Evolutionary conservation across 129 eudicot genomes (phyloP).

Genomic region (Tagetes erecta): DNA sequence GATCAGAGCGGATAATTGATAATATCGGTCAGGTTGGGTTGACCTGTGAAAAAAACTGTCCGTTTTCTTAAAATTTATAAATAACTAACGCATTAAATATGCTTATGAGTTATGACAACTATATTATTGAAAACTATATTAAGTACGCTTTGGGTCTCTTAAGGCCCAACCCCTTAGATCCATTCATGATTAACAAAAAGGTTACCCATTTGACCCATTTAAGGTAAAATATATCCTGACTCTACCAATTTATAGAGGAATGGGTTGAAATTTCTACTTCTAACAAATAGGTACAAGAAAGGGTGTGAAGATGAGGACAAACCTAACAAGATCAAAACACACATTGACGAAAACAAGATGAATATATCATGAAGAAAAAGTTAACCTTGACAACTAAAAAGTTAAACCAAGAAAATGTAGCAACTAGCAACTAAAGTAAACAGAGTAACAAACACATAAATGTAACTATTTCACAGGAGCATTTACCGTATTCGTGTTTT

Average conservation of each 20-base stretch:
- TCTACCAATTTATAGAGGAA: not conserved
- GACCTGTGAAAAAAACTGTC: not conserved
- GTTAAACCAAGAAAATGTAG: not conserved
- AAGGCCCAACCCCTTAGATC: not conserved
- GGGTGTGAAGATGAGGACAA: not conserved
- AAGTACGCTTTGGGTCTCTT: not conserved
- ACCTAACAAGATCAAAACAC: not conserved
- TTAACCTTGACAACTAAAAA: not conserved
- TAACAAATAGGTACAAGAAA: constrained; percentile 13
- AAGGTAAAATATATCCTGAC: constrained; percentile 1
- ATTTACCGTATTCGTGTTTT: constrained; percentile 66
- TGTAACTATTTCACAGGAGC: constrained; percentile 4
- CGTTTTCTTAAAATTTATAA: not conserved
- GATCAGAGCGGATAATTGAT: not conserved
- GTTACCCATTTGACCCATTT: not conserved
- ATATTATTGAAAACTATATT: not conserved
- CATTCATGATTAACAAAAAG: not conserved
- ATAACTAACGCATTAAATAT: not conserved
- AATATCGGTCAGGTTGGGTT: not conserved
- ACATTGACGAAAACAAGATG: constrained; percentile 11
- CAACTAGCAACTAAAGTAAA: not conserved
- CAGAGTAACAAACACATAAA: not conserved
- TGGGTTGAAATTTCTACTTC: not conserved
- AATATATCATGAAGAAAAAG: not conserved
- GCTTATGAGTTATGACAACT: not conserved